Evolutionary conservation across 148 eudicot genomes (phyloP).

Genomic region (Vaccinium vitisidaea): DNA sequence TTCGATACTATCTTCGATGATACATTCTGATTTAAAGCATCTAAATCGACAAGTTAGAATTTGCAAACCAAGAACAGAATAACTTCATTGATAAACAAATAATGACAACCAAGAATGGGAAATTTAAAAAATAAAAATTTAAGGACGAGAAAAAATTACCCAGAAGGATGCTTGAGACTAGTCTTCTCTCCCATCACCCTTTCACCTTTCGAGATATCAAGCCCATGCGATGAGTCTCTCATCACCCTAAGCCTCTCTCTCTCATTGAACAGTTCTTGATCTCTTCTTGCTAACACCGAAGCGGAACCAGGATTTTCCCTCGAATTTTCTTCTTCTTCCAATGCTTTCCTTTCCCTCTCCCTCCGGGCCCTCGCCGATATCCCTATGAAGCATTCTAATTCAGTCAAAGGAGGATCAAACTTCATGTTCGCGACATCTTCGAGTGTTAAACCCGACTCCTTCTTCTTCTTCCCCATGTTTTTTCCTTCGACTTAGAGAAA

Average conservation of each 20-base stretch:
- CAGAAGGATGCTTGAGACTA: not conserved
- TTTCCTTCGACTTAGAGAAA: not conserved
- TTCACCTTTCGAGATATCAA: not conserved
- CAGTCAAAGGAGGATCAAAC: not conserved
- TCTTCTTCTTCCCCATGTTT: not conserved
- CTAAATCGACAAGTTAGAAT: not conserved
- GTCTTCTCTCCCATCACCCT: not conserved
- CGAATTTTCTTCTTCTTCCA: not conserved
- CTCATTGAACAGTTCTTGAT: too few species aligned
- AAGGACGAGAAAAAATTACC: not conserved
- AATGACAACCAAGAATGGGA: too few species aligned
- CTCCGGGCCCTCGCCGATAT: not conserved
- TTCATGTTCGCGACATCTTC: not conserved
- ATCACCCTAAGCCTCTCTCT: too few species aligned
- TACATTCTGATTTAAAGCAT: too few species aligned
- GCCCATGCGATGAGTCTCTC: too few species aligned
- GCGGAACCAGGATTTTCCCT: not conserved
- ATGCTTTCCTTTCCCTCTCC: not conserved
- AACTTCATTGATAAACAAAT: too few species aligned
- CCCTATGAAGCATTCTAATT: not conserved
- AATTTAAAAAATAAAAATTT: too few species aligned
- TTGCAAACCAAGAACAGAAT: too few species aligned
- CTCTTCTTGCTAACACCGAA: not conserved
- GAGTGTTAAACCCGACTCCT: not conserved
- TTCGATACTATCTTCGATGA: too few species aligned